Evolutionary conservation across 768 basidiomycete genomes (phyloP).

Genomic region (Amanita molliuscula): DNA sequence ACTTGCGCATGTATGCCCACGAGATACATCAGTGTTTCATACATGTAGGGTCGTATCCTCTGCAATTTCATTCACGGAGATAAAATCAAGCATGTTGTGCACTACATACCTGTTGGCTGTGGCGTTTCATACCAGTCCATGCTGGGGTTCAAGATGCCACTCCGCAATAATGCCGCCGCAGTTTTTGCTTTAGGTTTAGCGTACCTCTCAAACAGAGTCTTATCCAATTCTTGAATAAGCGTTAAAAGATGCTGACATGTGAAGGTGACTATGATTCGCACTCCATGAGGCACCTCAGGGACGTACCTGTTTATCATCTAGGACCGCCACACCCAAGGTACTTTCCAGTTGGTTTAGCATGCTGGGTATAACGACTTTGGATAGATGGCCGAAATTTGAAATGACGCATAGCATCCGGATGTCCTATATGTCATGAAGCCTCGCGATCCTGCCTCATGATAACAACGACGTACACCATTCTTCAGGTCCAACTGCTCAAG

Average conservation of each 20-base stretch:
- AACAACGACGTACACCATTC: constrained; percentile 39
- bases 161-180: constrained; percentile 56
- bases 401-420: constrained; percentile 80
- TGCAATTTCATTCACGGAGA: constrained; percentile 9
- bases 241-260: constrained; percentile 52
- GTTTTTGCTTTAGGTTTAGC: constrained; percentile 70
- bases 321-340: constrained; percentile 60
- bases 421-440: constrained; percentile 38
- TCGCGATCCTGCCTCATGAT: not conserved
- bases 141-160: constrained; percentile 66
- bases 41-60: constrained; percentile 94
- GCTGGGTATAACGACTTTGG: constrained; percentile 56
- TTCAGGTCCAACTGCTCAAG: constrained; percentile 50
- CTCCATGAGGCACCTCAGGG: not conserved
- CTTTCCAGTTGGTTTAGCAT: constrained; percentile 76
- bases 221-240: constrained; percentile 77
- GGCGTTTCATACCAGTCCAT: constrained; percentile 96
- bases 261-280: constrained; percentile 6
- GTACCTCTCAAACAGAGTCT: constrained; percentile 82
- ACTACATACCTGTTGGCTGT: constrained; percentile 71
- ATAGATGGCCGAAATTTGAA: constrained; percentile 78
- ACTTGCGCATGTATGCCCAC: constrained; percentile 92
- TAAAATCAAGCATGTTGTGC: constrained; percentile 3
- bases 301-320: constrained; percentile 60
- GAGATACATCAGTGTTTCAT: constrained; percentile 75